Evolutionary conservation across 2,329 filamentous ascomycete species (phyloP).

Genomic region (Alternaria infectoria): DNA sequence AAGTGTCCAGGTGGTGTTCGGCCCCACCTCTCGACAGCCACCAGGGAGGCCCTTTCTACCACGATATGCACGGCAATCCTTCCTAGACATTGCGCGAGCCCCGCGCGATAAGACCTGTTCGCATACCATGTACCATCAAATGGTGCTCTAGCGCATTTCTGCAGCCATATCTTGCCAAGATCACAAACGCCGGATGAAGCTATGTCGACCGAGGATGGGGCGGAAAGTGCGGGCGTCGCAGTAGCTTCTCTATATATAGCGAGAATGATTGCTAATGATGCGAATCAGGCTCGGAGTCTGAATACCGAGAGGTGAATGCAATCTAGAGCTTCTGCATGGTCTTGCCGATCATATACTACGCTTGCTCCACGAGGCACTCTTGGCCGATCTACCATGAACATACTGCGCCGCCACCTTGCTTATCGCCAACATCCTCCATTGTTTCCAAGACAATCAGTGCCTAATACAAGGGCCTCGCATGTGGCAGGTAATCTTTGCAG

Average conservation of each 20-base stretch:
- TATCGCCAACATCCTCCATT: not conserved
- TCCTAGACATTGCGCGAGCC: not conserved
- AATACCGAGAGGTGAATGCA: not conserved
- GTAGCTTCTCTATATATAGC: not conserved
- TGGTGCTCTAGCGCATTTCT: not conserved
- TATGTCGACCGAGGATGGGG: conserved; percentile 5
- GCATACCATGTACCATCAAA: not conserved
- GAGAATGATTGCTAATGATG: not conserved
- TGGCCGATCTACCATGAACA: not conserved
- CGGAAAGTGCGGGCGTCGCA: conserved; percentile 2
- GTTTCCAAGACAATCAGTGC: not conserved
- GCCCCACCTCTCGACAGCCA: not conserved
- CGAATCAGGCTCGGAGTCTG: not conserved
- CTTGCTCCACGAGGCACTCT: not conserved
- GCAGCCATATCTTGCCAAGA: not conserved
- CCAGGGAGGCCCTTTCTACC: not conserved
- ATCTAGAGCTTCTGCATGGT: not conserved
- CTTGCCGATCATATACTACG: not conserved
- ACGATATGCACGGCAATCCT: not conserved
- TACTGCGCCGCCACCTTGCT: not conserved
- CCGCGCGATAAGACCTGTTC: not conserved
- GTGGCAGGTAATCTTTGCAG: not conserved
- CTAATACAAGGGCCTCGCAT: not conserved
- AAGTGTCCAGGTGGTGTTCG: not conserved
- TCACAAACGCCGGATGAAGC: not conserved